Percentiles rank a stretch among this genome's conserved stretches.
Evolutionary conservation across 768 basidiomycete species (phyloP).

Genomic region (Tylopilus sp.): DNA sequence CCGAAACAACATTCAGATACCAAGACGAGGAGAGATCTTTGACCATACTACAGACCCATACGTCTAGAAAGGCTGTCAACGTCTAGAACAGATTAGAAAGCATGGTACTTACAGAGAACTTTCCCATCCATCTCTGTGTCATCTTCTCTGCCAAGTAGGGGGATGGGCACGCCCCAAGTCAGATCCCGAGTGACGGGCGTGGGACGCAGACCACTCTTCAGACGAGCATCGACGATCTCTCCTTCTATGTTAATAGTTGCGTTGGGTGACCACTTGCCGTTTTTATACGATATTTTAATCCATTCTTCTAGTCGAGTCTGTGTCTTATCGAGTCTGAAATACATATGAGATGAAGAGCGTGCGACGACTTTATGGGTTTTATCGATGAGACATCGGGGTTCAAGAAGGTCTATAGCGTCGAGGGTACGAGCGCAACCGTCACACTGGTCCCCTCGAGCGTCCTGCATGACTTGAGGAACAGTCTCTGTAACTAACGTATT

Average conservation of each 20-base stretch:
- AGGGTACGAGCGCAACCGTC: conserved; percentile 90
- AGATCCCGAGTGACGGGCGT: conserved; percentile 93
- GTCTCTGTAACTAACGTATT: background rate
- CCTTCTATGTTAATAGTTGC: conserved; percentile 87
- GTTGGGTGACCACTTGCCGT: conserved; percentile 91
- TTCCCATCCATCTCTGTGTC: conserved; percentile 87
- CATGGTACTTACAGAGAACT: conserved; percentile 79
- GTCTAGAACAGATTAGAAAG: conserved; percentile 1
- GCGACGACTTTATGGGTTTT: conserved; percentile 75
- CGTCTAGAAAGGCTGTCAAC: conserved; percentile 50
- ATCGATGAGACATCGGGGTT: conserved; percentile 91
- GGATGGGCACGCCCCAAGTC: conserved; percentile 95
- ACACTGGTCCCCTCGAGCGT: conserved; percentile 98
- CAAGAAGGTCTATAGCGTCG: conserved; percentile 89
- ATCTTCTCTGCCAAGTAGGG: conserved; percentile 65
- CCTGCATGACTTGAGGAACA: conserved; percentile 41
- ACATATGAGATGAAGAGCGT: conserved; percentile 84
- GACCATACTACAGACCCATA: conserved; percentile 67
- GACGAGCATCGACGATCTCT: conserved; percentile 82
- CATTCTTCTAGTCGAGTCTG: conserved; percentile 84
- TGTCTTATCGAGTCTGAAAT: conserved; percentile 78
- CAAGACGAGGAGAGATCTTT: background rate
- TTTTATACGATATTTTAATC: conserved; percentile 75
- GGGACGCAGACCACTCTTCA: conserved; percentile 81
- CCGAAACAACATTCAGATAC: conserved; percentile 2